Evolutionary conservation across 257 asterid genomes (phyloP), one percentile per base, ranked within the genome.

Genomic region (Solanum sitiens): DNA sequence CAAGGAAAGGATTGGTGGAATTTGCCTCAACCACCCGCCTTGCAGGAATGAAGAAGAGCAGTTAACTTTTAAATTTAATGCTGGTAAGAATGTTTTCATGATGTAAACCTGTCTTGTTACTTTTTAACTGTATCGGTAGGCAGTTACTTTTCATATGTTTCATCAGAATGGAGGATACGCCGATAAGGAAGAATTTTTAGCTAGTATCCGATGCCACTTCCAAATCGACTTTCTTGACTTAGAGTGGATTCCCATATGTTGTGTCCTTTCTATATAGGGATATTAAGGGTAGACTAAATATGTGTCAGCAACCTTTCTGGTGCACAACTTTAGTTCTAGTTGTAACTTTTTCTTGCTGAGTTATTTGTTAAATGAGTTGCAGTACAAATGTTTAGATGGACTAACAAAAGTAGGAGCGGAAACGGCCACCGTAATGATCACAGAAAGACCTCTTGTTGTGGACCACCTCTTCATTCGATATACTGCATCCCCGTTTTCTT

Each of bases 11-110:
- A 82, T 76, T 8, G 87, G 87, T 83, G 89, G 83, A 87, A 86
- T 70, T 83, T 86, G 87, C 80, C 63, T 85, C 86, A 79, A 89
- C 71, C 77, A 89, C 44, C 89, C 61, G 68, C 88, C 86, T 21
- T 86, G 25, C 82, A 83, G 83, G 87, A 88, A 82, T 80, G 90
- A 91, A 33, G 87, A 86, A 30, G 94, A 89, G 90, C 94, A 42
- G 86, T 68, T 47, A 45, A 40, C 73, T 70, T 87, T 82, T 90
- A 90, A 87, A 37, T 72, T 71, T 20, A 83, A 68, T 71, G 56
- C 92, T 47, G 95, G 98, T 95, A 90, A 91, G 91, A 53, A 56
- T 84, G 25, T 59, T 70, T 32, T 39, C 40, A 37, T 47, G 67
- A 70, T 32, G 71, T 32, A 40, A 74, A 39, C 53, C 83, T 8